Evolutionary conservation across 352 stramenopile species (phyloP), one percentile per base, ranked within the genome.

Genomic region (Globisporangium heterothallicum): DNA sequence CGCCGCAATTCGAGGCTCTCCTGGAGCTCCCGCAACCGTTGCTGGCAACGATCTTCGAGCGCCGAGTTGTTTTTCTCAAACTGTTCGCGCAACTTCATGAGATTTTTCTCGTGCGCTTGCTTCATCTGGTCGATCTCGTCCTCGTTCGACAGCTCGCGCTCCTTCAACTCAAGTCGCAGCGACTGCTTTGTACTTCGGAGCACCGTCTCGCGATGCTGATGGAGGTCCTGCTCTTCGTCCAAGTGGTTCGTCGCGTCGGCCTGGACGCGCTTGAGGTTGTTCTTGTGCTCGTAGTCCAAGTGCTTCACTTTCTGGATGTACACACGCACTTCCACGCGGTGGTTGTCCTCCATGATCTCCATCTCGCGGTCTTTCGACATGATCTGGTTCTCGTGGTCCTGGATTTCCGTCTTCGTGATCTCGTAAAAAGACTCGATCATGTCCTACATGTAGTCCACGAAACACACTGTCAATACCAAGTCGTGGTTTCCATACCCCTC

Each of bases 301-400:
- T 98, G 92, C 56, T 97, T 97, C 12, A 98, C 91, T 50, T 98
- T 98, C 63, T 98, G 90, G 44, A 92, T 71, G 70, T 98, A 98
- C 55, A 98, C 82, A 18, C 77, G 78, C 58, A 97, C 72, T 59
- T 97, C 89, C 6, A 97, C 85, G 50, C 86, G 79, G 63, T 98
- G 93, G 64, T 98, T 97, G 49, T 97, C 90, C 64, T 98, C 92
- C 83, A 97, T 94, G 48, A 97, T 78, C 72, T 98, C 90, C 86
- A 97, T 97, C 56, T 97, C 92, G 18, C 89, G 84, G 56, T 98
- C 93, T 61, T 97, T 97, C 2, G 78, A 60, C 63, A 93, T 83
- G 53, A 97, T 94, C 40, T 92, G 69, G 63, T 96, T 86, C 61
- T 97, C 86, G 45, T 95, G 70, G 42, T 97, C 84, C 51, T 80